A percentile compares a stretch with the other conserved stretches of the same genome.
Conservation (phyloP, 2,329 filamentous ascomycete genomes). For the Xylaria sp. region DNA sequence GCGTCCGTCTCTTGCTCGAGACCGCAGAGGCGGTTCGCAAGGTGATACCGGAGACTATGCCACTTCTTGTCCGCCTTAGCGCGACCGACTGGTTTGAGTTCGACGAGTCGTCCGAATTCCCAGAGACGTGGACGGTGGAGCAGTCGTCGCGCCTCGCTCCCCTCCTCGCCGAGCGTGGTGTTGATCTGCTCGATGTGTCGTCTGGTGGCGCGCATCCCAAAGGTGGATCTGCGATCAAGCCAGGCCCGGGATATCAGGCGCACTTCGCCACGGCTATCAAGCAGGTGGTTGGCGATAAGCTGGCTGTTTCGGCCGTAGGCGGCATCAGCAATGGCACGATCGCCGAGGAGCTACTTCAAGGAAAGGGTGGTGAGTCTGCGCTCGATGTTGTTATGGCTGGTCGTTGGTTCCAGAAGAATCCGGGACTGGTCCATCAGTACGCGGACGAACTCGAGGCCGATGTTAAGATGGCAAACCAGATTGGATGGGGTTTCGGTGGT, state of each 20-base stretch:
- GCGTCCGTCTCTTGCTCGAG: constrained; percentile 74
- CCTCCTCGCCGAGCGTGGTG: constrained; percentile 68
- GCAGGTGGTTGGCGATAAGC: constrained; percentile 69
- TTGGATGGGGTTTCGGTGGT: constrained; percentile 21
- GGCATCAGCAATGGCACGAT: constrained; percentile 57
- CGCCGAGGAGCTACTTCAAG: constrained; percentile 59
- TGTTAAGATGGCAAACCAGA: constrained; percentile 25
- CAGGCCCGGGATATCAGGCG: constrained; percentile 71
- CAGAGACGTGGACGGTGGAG: constrained; percentile 69
- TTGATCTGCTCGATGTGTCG: constrained; percentile 77
- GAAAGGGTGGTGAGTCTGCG: constrained; percentile 38
- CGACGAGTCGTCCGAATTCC: constrained; percentile 57
- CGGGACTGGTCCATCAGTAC: constrained; percentile 57
- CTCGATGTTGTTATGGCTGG: constrained; percentile 63
- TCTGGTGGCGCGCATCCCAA: constrained; percentile 67
- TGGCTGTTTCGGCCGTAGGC: constrained; percentile 65
- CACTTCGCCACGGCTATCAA: constrained; percentile 73
- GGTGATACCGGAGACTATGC: constrained; percentile 70
- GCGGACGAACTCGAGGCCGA: constrained; percentile 15
- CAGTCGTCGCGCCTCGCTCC: constrained; percentile 69
- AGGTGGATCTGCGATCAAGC: constrained; percentile 57
- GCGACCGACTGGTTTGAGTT: constrained; percentile 77
- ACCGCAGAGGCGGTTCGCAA: constrained; percentile 69
- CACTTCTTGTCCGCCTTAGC: constrained; percentile 73
- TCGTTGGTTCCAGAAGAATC: constrained; percentile 67